Evolutionary conservation across 1,139 yeast species (phyloP).

Genomic region (Lodderomyces oxycetoniae): DNA sequence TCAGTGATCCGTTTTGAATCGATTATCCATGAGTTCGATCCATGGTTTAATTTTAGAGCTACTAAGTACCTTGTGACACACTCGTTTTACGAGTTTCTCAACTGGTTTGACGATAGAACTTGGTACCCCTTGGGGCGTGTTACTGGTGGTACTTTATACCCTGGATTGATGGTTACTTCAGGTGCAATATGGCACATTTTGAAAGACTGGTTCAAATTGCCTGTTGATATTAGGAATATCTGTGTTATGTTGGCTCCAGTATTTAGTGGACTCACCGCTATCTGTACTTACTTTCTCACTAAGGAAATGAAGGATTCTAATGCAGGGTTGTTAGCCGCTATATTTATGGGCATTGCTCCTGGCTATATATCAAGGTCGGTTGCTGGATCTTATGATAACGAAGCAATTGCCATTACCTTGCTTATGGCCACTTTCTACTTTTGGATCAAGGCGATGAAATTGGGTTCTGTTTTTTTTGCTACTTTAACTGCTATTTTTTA

Average conservation of each 20-base stretch:
- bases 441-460: slow-evolving; percentile 91
- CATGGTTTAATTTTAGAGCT: slow-evolving; percentile 97
- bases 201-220: slow-evolving; percentile 61
- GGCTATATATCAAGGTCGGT: slow-evolving; percentile 98
- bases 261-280: slow-evolving; percentile 89
- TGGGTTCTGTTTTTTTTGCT: slow-evolving; percentile 85
- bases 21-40: slow-evolving; percentile 97
- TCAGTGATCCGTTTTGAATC: slow-evolving; percentile 86
- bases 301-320: slow-evolving; percentile 84
- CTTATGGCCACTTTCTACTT: slow-evolving; percentile 92
- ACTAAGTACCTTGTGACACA: slow-evolving; percentile 82
- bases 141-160: slow-evolving; percentile 97
- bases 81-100: slow-evolving; percentile 84
- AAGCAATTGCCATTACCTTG: slow-evolving; percentile 95
- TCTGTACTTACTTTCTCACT: slow-evolving; percentile 86
- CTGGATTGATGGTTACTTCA: slow-evolving; percentile 97
- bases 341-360: slow-evolving; percentile 96
- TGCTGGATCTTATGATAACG: slow-evolving; percentile 98
- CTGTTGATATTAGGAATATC: slow-evolving; percentile 90
- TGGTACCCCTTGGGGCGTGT: slow-evolving; percentile 99
- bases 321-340: slow-evolving; percentile 89
- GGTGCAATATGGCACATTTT: slow-evolving; percentile 81
- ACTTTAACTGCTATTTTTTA: slow-evolving; percentile 82
- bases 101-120: slow-evolving; percentile 98
- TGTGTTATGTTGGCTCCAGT: slow-evolving; percentile 97